These are phyloP conservation scores for Rhizoclosmatium sp. DNA, from an alignment of 192 early-diverging fungal species.

Conservation along the genomic window DNA sequence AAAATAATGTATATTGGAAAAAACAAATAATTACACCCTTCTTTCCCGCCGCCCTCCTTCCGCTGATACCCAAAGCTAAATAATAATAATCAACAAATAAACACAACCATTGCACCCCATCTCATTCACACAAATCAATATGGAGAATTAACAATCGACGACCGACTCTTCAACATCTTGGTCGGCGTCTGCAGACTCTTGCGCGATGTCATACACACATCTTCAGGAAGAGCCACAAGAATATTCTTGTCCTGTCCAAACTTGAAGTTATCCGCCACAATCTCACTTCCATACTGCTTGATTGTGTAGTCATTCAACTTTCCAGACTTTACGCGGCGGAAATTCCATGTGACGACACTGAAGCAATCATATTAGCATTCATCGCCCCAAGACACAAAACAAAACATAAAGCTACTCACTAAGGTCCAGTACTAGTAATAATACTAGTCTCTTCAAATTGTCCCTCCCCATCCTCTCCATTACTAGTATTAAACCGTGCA, in stretches of 20 bases:
- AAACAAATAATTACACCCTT: background rate
- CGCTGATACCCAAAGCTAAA: background rate
- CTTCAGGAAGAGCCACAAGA: conserved; percentile 80
- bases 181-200: conserved; percentile 67
- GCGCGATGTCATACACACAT: conserved; percentile 73
- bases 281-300: conserved; percentile 80
- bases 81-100: background rate
- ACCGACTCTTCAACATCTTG: conserved; percentile 62
- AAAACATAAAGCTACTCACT: conserved; percentile 14
- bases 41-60: background rate
- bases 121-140: conserved; percentile 40
- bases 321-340: conserved; percentile 79
- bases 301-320: conserved; percentile 85
- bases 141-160: conserved; percentile 60
- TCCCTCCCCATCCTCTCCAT: background rate
- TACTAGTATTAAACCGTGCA: conserved; percentile 81
- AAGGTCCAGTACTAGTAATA: conserved; percentile 89
- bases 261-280: conserved; percentile 93
- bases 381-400: background rate
- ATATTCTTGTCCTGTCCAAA: conserved; percentile 85
- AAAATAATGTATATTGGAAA: background rate
- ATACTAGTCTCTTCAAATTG: conserved; percentile 77
- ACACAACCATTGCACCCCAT: background rate
- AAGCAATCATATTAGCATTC: background rate
- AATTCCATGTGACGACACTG: conserved; percentile 90